Percentiles rank a stretch among this genome's conserved stretches.
These are phyloP conservation scores for Sporothrix pallida DNA, from an alignment of 2,329 filamentous ascomycete genomes.

Conservation along the genomic window DNA sequence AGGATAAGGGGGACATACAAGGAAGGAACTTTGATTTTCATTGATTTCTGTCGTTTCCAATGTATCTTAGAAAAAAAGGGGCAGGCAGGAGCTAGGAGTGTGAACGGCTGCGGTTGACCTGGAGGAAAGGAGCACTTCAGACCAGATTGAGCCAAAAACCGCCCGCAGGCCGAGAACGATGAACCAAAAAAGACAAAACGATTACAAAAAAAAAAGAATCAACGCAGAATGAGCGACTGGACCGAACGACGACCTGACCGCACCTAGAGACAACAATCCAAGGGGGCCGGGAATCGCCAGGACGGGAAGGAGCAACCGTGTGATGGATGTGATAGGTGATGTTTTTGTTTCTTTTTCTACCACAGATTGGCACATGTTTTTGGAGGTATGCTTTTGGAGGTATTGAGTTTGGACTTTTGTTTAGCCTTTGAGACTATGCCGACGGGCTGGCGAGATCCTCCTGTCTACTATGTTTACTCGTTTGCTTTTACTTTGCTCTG, in stretches of 20 bases:
- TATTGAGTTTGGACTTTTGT: neutral
- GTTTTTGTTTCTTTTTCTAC: neutral
- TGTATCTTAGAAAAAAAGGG: slow-evolving; percentile 7
- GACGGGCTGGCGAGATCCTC: neutral
- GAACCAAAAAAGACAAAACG: neutral
- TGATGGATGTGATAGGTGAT: neutral
- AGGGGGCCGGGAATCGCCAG: neutral
- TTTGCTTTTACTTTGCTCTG: neutral
- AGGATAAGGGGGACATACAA: neutral
- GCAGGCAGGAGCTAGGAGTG: neutral
- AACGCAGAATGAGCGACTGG: neutral
- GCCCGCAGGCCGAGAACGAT: neutral
- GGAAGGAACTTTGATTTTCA: neutral
- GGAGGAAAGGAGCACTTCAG: slow-evolving; percentile 10
- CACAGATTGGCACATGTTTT: neutral
- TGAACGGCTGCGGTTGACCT: slow-evolving; percentile 12
- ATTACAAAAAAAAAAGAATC: neutral
- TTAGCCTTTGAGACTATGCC: neutral
- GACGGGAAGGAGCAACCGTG: slow-evolving; percentile 15
- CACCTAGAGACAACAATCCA: slow-evolving; percentile 12
- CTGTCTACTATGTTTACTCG: slow-evolving; percentile 1
- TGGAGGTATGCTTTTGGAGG: neutral
- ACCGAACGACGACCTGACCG: slow-evolving; percentile 3
- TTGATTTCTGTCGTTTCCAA: neutral
- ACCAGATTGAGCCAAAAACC: slow-evolving; percentile 5